Evolutionary conservation across 2,329 filamentous ascomycete species (phyloP).

Genomic region (Trichophyton schoenleinii): DNA sequence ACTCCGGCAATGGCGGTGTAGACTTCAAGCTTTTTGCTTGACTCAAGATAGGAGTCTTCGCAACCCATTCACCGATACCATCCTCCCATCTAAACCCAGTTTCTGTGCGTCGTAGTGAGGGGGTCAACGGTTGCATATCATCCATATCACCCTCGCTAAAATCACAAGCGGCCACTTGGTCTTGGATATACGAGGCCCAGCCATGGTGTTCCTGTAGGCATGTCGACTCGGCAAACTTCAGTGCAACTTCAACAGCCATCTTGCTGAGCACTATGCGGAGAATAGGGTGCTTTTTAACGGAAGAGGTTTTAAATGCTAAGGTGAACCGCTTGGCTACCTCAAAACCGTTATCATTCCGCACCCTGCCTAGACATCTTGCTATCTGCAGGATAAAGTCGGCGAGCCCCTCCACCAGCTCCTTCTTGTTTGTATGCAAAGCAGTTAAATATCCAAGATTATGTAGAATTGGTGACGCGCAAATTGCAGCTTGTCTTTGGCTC

Average conservation of each 20-base stretch:
- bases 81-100: constrained; percentile 42
- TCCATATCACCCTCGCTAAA: not conserved
- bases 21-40: not conserved
- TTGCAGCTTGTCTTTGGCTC: not conserved
- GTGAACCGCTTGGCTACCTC: constrained; percentile 17
- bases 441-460: constrained; percentile 23
- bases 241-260: constrained; percentile 28
- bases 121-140: constrained; percentile 11
- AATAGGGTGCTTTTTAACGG: constrained; percentile 12
- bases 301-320: constrained; percentile 18
- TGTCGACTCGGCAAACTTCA: constrained; percentile 29
- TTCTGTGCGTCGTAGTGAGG: constrained; percentile 8
- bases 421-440: constrained; percentile 18
- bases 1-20: not conserved
- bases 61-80: constrained; percentile 46
- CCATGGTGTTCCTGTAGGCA: constrained; percentile 26
- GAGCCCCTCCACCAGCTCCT: constrained; percentile 24
- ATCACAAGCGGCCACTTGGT: constrained; percentile 19
- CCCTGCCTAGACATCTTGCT: constrained; percentile 23
- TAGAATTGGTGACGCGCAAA: constrained; percentile 3
- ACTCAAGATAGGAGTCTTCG: constrained; percentile 15
- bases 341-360: constrained; percentile 13
- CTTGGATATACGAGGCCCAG: constrained; percentile 30
- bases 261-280: constrained; percentile 23
- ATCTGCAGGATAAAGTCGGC: constrained; percentile 25